Evolutionary conservation across 164 flowering plant genomes (phyloP).

Genomic region (Stephania cephalantha): DNA sequence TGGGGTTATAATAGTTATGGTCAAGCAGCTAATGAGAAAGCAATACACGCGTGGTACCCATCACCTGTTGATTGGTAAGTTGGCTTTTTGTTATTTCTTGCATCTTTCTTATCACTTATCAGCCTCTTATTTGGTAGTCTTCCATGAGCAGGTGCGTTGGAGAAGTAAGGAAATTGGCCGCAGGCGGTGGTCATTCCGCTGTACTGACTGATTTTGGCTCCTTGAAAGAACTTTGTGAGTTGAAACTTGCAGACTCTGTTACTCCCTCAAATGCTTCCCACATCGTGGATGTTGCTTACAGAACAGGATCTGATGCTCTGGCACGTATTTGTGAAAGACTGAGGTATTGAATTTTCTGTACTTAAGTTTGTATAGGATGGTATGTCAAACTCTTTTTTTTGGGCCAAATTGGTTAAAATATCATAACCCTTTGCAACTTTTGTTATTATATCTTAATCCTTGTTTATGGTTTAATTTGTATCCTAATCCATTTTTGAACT

Average conservation of each 20-base stretch:
- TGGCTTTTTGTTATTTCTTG: background rate
- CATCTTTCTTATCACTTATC: background rate
- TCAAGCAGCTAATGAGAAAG: conserved; percentile 87
- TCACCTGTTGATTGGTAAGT: conserved; percentile 90
- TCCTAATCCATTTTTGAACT: no score
- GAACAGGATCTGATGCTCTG: conserved; percentile 90
- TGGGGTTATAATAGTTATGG: conserved; percentile 98
- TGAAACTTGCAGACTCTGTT: conserved; percentile 75
- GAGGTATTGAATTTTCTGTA: conserved; percentile 40
- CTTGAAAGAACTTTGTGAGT: conserved; percentile 86
- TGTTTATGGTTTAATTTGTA: no score
- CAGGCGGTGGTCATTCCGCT: conserved; percentile 99
- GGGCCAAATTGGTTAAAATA: no score
- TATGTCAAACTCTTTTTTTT: background rate
- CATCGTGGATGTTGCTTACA: conserved; percentile 77
- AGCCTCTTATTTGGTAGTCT: conserved; percentile 5
- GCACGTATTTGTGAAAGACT: conserved; percentile 89
- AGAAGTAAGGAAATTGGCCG: conserved; percentile 80
- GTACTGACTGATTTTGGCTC: conserved; percentile 93
- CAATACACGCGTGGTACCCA: conserved; percentile 94
- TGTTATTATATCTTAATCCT: no score
- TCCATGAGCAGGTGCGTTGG: conserved; percentile 76
- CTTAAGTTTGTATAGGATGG: background rate
- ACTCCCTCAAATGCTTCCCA: conserved; percentile 57
- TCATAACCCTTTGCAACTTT: no score